Evolutionary conservation across 306 rosid genomes (phyloP).

Genomic region (Bauhinia variegata): DNA sequence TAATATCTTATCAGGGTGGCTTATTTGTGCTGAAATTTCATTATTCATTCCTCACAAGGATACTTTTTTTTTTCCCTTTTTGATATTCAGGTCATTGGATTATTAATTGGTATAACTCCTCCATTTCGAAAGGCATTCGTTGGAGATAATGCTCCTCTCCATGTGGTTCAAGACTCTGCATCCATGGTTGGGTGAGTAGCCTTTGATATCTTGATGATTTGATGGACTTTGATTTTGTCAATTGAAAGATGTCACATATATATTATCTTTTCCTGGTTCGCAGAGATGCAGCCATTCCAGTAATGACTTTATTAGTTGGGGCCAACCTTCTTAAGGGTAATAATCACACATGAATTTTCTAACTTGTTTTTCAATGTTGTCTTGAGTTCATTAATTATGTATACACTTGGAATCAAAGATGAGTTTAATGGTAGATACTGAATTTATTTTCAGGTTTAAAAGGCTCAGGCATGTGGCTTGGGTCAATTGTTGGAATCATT

Average conservation of each 20-base stretch:
- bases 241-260: no score
- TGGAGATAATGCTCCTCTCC: slow-evolving; percentile 44
- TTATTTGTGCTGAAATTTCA: not conserved
- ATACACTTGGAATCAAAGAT: slow-evolving; percentile 3
- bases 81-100: slow-evolving; percentile 35
- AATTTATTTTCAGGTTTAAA: slow-evolving; percentile 36
- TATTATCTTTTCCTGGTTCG: slow-evolving; percentile 6
- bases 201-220: not conserved
- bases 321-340: slow-evolving; percentile 45
- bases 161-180: slow-evolving; percentile 36
- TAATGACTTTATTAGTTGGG: slow-evolving; percentile 46
- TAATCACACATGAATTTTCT: slow-evolving; percentile 1
- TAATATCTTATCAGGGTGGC: not conserved
- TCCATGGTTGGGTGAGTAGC: slow-evolving; percentile 45
- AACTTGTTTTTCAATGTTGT: not conserved
- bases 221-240: no score
- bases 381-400: not conserved
- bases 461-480: slow-evolving; percentile 23
- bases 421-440: not conserved
- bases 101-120: slow-evolving; percentile 38
- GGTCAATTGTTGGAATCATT: slow-evolving; percentile 32
- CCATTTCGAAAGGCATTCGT: slow-evolving; percentile 31
- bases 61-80: not conserved
- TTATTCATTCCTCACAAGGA: not conserved
- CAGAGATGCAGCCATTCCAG: slow-evolving; percentile 48